Conservation (phyloP, 148 eudicot species). For the Tetragonia tetragonoides region DNA sequence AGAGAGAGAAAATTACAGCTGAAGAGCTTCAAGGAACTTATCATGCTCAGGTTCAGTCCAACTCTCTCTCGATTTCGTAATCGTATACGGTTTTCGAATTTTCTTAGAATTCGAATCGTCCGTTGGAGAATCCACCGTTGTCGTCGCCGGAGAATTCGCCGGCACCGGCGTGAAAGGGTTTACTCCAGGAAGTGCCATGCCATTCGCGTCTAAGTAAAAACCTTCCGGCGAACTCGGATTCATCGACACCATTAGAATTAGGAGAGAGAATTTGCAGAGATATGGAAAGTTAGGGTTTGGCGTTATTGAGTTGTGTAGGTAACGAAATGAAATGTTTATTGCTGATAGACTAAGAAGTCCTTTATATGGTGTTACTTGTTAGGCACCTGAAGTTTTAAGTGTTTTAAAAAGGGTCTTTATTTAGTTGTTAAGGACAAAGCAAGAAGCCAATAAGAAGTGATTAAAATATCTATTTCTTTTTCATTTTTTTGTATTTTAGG, state of each 20-base stretch:
- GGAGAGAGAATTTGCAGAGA: neutral
- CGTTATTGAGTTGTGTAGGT: too few species aligned
- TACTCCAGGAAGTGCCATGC: conserved; percentile 59
- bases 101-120: conserved; percentile 59
- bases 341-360: too few species aligned
- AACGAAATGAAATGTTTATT: too few species aligned
- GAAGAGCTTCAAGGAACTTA: conserved; percentile 98
- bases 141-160: conserved; percentile 22
- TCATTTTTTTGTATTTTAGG: too few species aligned
- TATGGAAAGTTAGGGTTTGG: conserved; percentile 16
- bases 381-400: too few species aligned
- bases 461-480: too few species aligned
- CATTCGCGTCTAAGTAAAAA: conserved; percentile 55
- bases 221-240: conserved; percentile 57
- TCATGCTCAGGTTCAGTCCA: conserved; percentile 99
- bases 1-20: conserved; percentile 55
- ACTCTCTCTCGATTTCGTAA: conserved; percentile 89
- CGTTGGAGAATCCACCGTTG: conserved; percentile 20
- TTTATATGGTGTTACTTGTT: too few species aligned
- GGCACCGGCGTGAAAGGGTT: conserved; percentile 44
- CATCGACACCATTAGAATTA: conserved; percentile 50
- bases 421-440: too few species aligned
- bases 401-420: too few species aligned
- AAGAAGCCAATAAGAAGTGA: neutral
- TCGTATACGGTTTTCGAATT: conserved; percentile 85